A percentile compares a stretch with the other conserved stretches of the same genome.
These are phyloP conservation scores for Diaporthe helianthi DNA, from an alignment of 2,329 filamentous ascomycete species.

Conservation along the genomic window DNA sequence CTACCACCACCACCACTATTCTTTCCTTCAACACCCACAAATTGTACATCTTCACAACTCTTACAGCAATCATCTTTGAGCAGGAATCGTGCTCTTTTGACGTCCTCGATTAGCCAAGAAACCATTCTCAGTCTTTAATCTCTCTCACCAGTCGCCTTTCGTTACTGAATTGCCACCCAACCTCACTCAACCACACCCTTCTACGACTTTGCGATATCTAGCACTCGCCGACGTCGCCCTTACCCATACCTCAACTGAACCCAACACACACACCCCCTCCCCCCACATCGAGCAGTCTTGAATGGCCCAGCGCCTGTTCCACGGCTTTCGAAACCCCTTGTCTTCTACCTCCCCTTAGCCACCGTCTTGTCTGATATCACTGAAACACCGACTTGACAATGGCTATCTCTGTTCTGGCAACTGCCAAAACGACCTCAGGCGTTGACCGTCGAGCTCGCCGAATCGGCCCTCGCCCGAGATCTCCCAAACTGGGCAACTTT, in stretches of 20 bases:
- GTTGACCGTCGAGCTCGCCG: conserved; percentile 27
- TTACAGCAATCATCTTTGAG: neutral
- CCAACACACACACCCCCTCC: neutral
- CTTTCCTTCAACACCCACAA: neutral
- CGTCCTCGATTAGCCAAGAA: neutral
- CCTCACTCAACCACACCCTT: neutral
- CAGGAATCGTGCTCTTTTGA: conserved; percentile 1
- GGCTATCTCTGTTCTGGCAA: conserved; percentile 17
- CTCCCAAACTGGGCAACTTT: conserved; percentile 33
- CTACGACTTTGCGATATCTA: conserved; percentile 11
- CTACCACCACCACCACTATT: neutral
- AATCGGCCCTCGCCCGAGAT: conserved; percentile 15
- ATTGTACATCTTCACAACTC: neutral
- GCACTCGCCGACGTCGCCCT: neutral
- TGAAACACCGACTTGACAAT: conserved; percentile 16
- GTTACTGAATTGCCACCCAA: conserved; percentile 21
- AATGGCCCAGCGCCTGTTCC: conserved; percentile 21
- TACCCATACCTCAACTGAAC: neutral
- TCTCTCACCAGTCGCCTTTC: conserved; percentile 24
- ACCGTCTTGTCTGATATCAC: conserved; percentile 13
- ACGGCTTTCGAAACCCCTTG: neutral
- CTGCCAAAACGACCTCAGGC: conserved; percentile 23
- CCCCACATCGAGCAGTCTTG: conserved; percentile 5
- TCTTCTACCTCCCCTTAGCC: conserved; percentile 10
- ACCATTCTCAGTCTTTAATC: neutral